Conservation (phyloP, 1,284 basidiomycete species). For the Ganoderma lucidum region DNA sequence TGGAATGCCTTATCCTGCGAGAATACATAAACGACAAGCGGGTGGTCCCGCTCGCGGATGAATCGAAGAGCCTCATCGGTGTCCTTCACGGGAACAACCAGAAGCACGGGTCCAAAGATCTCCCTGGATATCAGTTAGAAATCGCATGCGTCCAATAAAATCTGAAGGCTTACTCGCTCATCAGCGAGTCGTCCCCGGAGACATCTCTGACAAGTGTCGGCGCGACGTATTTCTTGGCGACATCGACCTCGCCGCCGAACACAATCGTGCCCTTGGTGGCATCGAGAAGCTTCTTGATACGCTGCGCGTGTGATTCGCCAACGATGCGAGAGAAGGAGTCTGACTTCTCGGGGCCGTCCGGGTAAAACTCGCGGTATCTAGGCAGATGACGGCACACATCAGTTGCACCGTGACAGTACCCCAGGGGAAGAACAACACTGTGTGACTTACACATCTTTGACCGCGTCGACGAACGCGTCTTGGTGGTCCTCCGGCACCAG, state of each 20-base stretch:
- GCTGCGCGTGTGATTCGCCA: slow-evolving; percentile 61
- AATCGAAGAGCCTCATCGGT: slow-evolving; percentile 79
- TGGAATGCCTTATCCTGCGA: slow-evolving; percentile 66
- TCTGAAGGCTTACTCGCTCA: slow-evolving; percentile 68
- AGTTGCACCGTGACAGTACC: background rate
- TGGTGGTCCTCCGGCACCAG: slow-evolving; percentile 72
- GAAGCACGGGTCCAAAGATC: slow-evolving; percentile 57
- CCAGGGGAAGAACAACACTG: background rate
- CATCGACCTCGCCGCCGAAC: slow-evolving; percentile 75
- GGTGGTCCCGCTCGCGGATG: slow-evolving; percentile 74
- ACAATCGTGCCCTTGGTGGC: slow-evolving; percentile 76
- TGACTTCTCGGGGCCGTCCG: slow-evolving; percentile 54
- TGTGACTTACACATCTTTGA: slow-evolving; percentile 63
- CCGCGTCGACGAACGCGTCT: slow-evolving; percentile 66
- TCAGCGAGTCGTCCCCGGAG: slow-evolving; percentile 68
- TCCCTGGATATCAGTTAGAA: slow-evolving; percentile 36
- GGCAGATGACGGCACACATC: background rate
- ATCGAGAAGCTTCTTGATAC: slow-evolving; percentile 71
- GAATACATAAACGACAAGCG: slow-evolving; percentile 83
- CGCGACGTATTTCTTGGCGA: slow-evolving; percentile 64
- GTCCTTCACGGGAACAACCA: slow-evolving; percentile 77
- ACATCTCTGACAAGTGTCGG: slow-evolving; percentile 76
- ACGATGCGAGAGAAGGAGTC: slow-evolving; percentile 59
- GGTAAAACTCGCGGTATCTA: slow-evolving; percentile 63
- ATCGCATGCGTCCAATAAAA: background rate